These are phyloP conservation scores for Hemileccinum impolitum DNA, from an alignment of 768 basidiomycete genomes.

Conservation along the genomic window DNA sequence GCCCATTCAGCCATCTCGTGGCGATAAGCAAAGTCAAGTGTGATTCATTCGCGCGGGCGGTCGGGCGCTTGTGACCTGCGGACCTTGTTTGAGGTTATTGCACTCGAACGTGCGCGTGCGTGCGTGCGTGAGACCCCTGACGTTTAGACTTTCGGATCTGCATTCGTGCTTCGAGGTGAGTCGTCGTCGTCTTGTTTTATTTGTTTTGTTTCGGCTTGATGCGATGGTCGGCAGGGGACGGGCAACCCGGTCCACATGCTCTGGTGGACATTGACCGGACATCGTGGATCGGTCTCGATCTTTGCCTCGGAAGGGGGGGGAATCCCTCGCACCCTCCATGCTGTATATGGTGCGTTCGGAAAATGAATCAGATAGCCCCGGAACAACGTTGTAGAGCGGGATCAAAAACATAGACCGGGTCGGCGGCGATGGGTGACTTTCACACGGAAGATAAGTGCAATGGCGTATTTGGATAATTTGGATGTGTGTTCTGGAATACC, in stretches of 20 bases:
- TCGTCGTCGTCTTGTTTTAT: neutral
- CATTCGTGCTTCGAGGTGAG: slow-evolving; percentile 1
- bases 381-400: neutral
- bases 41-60: too few species aligned
- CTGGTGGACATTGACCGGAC: neutral
- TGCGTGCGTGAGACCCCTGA: neutral
- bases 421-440: slow-evolving; percentile 7
- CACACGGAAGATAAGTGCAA: too few species aligned
- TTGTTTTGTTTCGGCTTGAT: neutral
- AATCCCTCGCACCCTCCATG: too few species aligned
- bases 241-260: slow-evolving; percentile 21
- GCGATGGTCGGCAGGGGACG: slow-evolving; percentile 19
- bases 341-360: neutral
- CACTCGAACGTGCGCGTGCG: too few species aligned
- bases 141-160: neutral
- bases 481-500: neutral
- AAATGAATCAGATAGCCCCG: neutral
- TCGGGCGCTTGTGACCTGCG: too few species aligned
- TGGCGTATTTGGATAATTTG: neutral
- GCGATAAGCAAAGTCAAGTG: too few species aligned
- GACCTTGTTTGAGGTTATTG: neutral
- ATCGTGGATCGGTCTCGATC: neutral
- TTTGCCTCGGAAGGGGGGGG: too few species aligned
- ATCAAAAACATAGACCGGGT: slow-evolving; percentile 3
- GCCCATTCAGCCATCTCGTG: too few species aligned